Base-by-base conservation (phyloP, 768 basidiomycete species). In the Hericium coralloides region DNA sequence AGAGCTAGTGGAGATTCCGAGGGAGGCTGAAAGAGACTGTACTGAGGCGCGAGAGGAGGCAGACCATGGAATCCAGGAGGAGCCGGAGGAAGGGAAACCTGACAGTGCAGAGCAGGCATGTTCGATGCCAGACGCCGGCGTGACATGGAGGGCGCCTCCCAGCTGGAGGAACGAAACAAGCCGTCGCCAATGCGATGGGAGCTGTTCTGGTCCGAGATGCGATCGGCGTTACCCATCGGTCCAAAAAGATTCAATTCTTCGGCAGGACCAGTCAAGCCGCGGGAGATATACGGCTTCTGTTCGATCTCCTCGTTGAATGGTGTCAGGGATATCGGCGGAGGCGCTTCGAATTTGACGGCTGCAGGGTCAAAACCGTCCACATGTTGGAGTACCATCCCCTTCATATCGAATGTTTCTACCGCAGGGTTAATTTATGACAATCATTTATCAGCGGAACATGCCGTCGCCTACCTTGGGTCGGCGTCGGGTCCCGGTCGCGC, bases 91-190 rank as follows among this genome's bases (percentile, higher is more conserved):
- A 60, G 57, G 15, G 65, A 64, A 47, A 60, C 43, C 20, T 64
- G 67, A 51, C 63, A 60, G 38, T 55, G 55, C 10, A 67, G 58
- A 18, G 54, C 39, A 48, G 73, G 65, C 45, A 65, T 62, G 22
- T 69, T 72, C 17, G 69, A 67, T 49, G 68, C 58, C 38, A 69
- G 60, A 18, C 67, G 70, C n/a, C 67, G 66, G 56, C 62, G 66
- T 20, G 73, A 69, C 58, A 69, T 64, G 39, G 69, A 70, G 38
- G 64, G 58, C 37, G 57, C 17, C 41, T 39, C 23, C 20, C 38
- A 55, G 50, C 52, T 49, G 22, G 23, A 31, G 18, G 52, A 52
- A 18, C 25, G 52, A 52, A 17, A 50, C 23, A 50, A 25, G 14
- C 8, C 51, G 49, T 38, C 63, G 67, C 71, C 71, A 37, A 25